Conservation (phyloP, 2,329 filamentous ascomycete genomes). For the Epichloe aotearoae region DNA sequence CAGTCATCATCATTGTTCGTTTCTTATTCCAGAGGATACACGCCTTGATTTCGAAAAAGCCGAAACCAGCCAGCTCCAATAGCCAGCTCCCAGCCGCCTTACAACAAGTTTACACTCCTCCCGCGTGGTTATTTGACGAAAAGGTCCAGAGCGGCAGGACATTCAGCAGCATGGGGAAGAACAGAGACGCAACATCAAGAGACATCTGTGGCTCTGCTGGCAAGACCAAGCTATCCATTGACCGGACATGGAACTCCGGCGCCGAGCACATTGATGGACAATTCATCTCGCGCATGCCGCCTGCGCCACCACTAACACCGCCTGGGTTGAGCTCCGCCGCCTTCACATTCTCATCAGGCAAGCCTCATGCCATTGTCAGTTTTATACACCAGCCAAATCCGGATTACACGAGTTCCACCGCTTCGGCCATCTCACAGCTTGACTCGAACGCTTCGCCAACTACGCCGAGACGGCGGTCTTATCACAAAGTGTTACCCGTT, state of each 20-base stretch:
- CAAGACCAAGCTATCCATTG: constrained; percentile 12
- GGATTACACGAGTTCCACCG: constrained; percentile 30
- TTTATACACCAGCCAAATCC: constrained; percentile 37
- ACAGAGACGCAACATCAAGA: constrained; percentile 3
- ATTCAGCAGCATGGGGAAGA: not conserved
- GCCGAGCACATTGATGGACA: constrained; percentile 16
- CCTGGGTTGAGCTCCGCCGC: constrained; percentile 28
- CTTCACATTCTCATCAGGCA: constrained; percentile 28
- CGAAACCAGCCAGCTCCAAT: not conserved
- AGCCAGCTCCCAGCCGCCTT: constrained; percentile 8
- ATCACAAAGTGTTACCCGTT: constrained; percentile 27
- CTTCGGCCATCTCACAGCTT: constrained; percentile 14
- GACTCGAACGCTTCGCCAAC: constrained; percentile 16
- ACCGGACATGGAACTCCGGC: constrained; percentile 14
- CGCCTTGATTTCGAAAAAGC: not conserved
- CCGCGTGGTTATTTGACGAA: constrained; percentile 15
- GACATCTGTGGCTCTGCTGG: constrained; percentile 6
- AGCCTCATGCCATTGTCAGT: constrained; percentile 17
- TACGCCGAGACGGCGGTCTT: constrained; percentile 27
- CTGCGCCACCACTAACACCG: constrained; percentile 36
- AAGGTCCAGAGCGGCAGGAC: constrained; percentile 9
- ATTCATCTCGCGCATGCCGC: constrained; percentile 26
- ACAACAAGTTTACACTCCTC: constrained; percentile 7
- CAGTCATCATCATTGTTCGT: constrained; percentile 21
- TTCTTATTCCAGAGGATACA: constrained; percentile 15